A percentile compares a stretch with the other conserved stretches of the same genome.
These are phyloP conservation scores for Amylocarpus encephaloides DNA, from an alignment of 2,329 filamentous ascomycete genomes.

Conservation along the genomic window DNA sequence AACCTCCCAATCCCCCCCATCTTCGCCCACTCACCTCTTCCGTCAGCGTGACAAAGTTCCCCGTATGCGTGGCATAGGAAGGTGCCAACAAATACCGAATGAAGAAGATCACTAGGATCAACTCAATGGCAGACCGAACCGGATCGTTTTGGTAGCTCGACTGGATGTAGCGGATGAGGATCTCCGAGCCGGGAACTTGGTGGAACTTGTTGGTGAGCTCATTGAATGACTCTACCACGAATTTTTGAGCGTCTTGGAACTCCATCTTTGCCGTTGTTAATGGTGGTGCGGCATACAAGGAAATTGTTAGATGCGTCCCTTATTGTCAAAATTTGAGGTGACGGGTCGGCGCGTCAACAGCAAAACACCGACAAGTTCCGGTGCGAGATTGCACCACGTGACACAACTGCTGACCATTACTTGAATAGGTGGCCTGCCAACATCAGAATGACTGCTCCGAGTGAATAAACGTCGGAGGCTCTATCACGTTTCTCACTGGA, in stretches of 20 bases:
- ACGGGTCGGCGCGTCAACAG: too few relatives aligned
- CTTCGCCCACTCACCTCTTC: conserved; percentile 55
- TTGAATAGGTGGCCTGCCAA: too few relatives aligned
- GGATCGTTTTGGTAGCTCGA: conserved; percentile 98
- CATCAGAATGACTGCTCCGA: too few relatives aligned
- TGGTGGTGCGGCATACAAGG: conserved; percentile 16
- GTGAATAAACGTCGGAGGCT: too few relatives aligned
- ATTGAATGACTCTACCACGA: conserved; percentile 46
- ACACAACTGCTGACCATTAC: too few relatives aligned
- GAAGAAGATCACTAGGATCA: conserved; percentile 91
- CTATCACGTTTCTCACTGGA: not conserved
- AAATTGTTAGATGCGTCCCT: too few relatives aligned
- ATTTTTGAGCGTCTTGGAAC: conserved; percentile 52
- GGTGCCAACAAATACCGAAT: conserved; percentile 88
- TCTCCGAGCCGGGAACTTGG: conserved; percentile 86
- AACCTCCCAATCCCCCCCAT: conserved; percentile 6
- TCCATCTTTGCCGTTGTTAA: conserved; percentile 45
- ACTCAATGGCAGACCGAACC: conserved; percentile 84
- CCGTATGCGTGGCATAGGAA: conserved; percentile 85
- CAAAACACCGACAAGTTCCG: too few relatives aligned
- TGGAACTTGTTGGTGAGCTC: conserved; percentile 65
- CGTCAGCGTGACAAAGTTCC: conserved; percentile 80
- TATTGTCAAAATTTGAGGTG: too few relatives aligned
- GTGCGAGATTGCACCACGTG: too few relatives aligned
- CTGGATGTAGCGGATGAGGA: conserved; percentile 89